Percentiles rank a stretch among this genome's conserved stretches.
Conservation (phyloP, 1,284 basidiomycete species). For the Fomitopsis pinicola region DNA sequence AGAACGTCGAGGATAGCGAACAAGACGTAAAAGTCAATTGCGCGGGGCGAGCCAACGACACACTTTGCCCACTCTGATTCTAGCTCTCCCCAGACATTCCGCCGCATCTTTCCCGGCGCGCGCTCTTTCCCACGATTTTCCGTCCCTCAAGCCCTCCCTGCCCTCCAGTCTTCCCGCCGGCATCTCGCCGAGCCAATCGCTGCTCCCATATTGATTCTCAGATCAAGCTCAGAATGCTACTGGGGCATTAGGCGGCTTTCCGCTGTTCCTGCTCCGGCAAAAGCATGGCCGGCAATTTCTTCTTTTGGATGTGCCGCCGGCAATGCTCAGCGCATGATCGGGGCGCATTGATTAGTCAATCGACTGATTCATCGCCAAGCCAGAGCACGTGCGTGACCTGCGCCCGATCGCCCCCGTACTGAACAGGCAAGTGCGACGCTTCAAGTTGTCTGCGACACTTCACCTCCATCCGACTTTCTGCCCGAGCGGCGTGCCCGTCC, state of each 20-base stretch:
- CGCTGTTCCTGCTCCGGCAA: not conserved
- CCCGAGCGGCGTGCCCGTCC: not conserved
- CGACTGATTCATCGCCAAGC: slow-evolving; percentile 6
- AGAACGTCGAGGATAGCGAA: not conserved
- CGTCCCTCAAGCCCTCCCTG: not conserved
- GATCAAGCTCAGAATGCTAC: not conserved
- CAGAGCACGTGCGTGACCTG: slow-evolving; percentile 1
- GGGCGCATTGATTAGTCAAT: not conserved
- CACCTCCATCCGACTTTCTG: not conserved
- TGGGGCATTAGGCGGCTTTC: not conserved
- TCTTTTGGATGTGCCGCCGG: not conserved
- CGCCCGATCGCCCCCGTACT: not conserved
- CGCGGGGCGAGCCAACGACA: not conserved
- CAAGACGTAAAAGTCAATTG: not conserved
- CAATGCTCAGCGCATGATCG: not conserved
- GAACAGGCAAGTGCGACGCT: not conserved
- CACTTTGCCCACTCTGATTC: not conserved
- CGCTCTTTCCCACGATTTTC: not conserved
- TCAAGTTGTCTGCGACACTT: not conserved
- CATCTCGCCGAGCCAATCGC: not conserved
- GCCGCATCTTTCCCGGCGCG: slow-evolving; percentile 2
- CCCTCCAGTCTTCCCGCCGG: not conserved
- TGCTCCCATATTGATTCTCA: not conserved
- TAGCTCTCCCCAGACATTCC: not conserved
- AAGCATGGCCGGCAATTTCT: not conserved